These are phyloP conservation scores for Starmerella asiatica DNA, from an alignment of 805 yeast genomes.

Conservation along the genomic window DNA sequence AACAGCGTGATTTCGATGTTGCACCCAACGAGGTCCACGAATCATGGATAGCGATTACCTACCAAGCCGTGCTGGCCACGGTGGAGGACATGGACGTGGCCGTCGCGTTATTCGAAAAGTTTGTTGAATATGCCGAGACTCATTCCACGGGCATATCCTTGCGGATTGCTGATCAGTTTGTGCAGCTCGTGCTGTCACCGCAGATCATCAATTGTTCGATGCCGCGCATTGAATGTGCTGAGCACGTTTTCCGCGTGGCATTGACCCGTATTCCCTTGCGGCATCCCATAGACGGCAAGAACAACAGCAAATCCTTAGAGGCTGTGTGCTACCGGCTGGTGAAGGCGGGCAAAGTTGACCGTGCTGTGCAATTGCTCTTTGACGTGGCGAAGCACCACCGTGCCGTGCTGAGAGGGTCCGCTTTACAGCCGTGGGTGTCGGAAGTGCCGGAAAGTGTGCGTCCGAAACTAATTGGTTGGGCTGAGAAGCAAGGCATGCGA, in stretches of 20 bases:
- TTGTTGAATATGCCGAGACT: conserved; percentile 4
- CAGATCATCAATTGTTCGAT: neutral
- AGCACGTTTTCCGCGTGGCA: conserved; percentile 14
- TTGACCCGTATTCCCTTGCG: conserved; percentile 9
- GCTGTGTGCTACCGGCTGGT: conserved; percentile 12
- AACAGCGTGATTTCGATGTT: conserved; percentile 4
- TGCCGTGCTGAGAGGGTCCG: conserved; percentile 6
- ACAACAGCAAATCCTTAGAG: conserved; percentile 13
- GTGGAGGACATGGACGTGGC: conserved; percentile 14
- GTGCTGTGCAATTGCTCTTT: conserved; percentile 17
- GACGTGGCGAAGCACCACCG: conserved; percentile 2
- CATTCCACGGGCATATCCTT: conserved; percentile 4
- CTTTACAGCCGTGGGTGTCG: conserved; percentile 9
- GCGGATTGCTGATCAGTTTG: conserved; percentile 21
- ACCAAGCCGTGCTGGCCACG: conserved; percentile 21
- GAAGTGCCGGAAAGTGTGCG: conserved; percentile 3
- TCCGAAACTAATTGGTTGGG: conserved; percentile 2
- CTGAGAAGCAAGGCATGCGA: neutral
- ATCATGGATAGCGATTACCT: conserved; percentile 20
- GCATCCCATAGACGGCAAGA: conserved; percentile 9
- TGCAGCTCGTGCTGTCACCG: conserved; percentile 14
- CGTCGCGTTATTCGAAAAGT: conserved; percentile 13
- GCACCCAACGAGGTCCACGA: conserved; percentile 10
- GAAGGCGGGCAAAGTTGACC: conserved; percentile 8
- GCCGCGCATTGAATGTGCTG: conserved; percentile 17